Base-by-base conservation (phyloP, 257 asterid species). In the Ophiorrhiza pumila region DNA sequence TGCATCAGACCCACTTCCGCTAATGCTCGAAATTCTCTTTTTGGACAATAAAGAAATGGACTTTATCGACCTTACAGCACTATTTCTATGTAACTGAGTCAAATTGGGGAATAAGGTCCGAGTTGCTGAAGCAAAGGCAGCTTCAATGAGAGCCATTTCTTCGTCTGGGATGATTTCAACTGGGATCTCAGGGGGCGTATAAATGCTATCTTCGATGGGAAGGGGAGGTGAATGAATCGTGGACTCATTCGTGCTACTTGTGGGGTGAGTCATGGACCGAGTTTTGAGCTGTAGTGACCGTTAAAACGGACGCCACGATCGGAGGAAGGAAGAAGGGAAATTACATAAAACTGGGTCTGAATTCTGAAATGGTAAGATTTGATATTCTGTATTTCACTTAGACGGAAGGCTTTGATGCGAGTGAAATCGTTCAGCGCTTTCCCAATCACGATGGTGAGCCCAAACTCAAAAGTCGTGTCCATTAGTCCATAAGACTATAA, bases 111-210 rank as follows among this genome's bases (percentile, higher is more conserved):
- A 47, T 0, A 75, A 50, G 45, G 82, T 49, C 61, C 79, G 81
- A n/a, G 83, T 56, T 22, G 83, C 66, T 45, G 90, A 79, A 76
- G 87, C 83, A 39, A 89, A 79, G 60, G 96, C 95, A 73, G 96
- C 92, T 57, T 92, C 95, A 47, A 92, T 90, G 71, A 90, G 71
- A 23, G 90, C 88, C 98, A 92, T 90, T 77, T 91, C 97, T 78
- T 88, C 93, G 5, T 88, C 91, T 77, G 84, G 74, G 71, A 88
- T 74, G 65, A 90, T 87, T 60, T 93, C 96, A 6, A 80, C 71
- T 32, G 98, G 96, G 63, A 90, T 88, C 57, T 84, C 55, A 23
- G 71, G 29, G 60, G 60, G 47, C 23, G 62, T 74, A n/a, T 50
- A 32, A 72, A 6, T 7, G 41, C 60, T n/a, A 65, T 47, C 23